Percentiles rank a stretch among this genome's conserved stretches.
Evolutionary conservation across 768 basidiomycete genomes (phyloP).

Genomic region (Pleurotus eryngii): DNA sequence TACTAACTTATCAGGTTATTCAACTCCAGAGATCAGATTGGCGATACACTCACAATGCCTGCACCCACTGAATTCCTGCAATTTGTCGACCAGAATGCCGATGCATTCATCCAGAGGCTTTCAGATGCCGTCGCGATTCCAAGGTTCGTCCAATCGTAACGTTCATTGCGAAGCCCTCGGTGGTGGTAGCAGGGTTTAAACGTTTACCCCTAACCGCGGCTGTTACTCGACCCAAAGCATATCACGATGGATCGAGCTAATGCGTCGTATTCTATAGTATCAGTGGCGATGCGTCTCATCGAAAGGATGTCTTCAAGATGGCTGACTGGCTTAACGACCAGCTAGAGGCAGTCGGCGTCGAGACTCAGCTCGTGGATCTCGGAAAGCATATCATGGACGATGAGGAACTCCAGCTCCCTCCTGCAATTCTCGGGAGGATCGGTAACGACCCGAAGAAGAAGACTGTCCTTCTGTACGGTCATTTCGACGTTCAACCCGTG

Average conservation of each 20-base stretch:
- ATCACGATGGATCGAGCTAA: neutral
- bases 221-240: neutral
- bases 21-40: no score
- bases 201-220: neutral
- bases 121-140: conserved; percentile 83
- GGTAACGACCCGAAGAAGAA: conserved; percentile 88
- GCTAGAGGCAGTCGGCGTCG: conserved; percentile 75
- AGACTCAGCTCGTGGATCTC: conserved; percentile 69
- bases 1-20: no score
- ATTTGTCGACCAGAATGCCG: conserved; percentile 66
- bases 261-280: conserved; percentile 38
- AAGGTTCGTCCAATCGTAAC: conserved; percentile 37
- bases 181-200: neutral
- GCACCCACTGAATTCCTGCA: conserved; percentile 46
- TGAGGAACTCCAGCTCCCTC: conserved; percentile 71
- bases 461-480: conserved; percentile 91
- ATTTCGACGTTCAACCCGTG: conserved; percentile 94
- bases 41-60: conserved; percentile 30
- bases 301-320: conserved; percentile 83
- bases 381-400: conserved; percentile 71
- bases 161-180: neutral
- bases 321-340: conserved; percentile 74
- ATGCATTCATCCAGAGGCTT: conserved; percentile 75
- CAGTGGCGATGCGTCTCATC: conserved; percentile 66
- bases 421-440: conserved; percentile 76